Conservation (phyloP, 106 monocot genomes). For the Dioscorea dumetorum region DNA sequence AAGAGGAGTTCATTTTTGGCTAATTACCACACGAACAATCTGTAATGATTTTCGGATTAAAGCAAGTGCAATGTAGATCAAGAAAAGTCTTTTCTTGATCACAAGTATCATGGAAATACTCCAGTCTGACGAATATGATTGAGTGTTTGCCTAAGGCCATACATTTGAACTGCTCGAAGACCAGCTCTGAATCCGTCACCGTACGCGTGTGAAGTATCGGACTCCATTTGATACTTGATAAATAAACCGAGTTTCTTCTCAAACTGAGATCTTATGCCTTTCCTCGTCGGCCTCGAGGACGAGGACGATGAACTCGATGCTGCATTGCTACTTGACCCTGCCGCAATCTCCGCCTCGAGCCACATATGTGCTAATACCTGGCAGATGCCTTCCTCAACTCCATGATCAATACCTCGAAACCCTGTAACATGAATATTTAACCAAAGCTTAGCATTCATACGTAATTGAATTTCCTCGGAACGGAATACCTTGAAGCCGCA, state of each 20-base stretch:
- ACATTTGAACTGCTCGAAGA: slow-evolving; percentile 34
- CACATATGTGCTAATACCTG: slow-evolving; percentile 70
- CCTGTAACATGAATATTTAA: slow-evolving; percentile 21
- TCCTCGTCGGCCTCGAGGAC: slow-evolving; percentile 25
- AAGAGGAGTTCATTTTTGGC: not conserved
- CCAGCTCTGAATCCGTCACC: slow-evolving; percentile 70
- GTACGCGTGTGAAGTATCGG: slow-evolving; percentile 38
- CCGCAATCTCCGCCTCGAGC: slow-evolving; percentile 64
- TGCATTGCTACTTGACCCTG: slow-evolving; percentile 24
- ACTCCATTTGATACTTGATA: slow-evolving; percentile 65
- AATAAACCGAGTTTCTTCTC: slow-evolving; percentile 65
- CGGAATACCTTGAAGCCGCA: slow-evolving; percentile 76
- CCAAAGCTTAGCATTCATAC: not conserved
- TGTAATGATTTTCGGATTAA: not conserved
- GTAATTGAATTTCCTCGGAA: not conserved
- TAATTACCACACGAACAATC: not conserved
- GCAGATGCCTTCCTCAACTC: slow-evolving; percentile 70
- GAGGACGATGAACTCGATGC: slow-evolving; percentile 42
- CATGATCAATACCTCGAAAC: slow-evolving; percentile 28
- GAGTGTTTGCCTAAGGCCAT: slow-evolving; percentile 50
- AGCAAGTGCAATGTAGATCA: not conserved
- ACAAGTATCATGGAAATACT: slow-evolving; percentile 27
- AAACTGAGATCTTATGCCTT: slow-evolving; percentile 38
- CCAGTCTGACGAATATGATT: slow-evolving; percentile 50
- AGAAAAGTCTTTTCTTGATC: not conserved